Evolutionary conservation across 176 grass and related monocot genomes (phyloP), one percentile per base, ranked within the genome.

Genomic region (Raddia guianensis): DNA sequence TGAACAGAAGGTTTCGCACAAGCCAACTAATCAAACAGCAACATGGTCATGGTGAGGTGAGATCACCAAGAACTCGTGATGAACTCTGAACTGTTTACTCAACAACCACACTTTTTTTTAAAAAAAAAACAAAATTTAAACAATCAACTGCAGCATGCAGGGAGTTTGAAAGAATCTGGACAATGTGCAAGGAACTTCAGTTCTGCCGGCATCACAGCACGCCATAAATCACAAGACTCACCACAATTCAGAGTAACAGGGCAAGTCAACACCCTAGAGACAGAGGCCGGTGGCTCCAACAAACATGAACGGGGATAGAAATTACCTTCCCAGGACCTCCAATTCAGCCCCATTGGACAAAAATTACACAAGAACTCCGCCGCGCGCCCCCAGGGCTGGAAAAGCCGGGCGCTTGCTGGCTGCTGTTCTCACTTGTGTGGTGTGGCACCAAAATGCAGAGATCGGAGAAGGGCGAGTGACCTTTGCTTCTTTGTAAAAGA

Each of bases 381-480:
- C 9, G 58, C 45, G 7, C 37, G 20, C 40, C 34, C 9, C 46
- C 32, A 16, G 58, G 72, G 71, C 51, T 15, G 16, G 61, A 79
- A 72, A 67, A 79, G 62, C 10, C 55, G 21, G 69, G 72, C 8
- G 1, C 42, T 57, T 34, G 55, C 11, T 49, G 33, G 52, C 73
- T 48, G 46, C 65, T 42, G 73, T 60, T 66, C 59, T 58, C 49
- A 62, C 69, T 37, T 48, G 45, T 46, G 80, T n/a, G 80, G 67
- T 76, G 89, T 73, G 78, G 65, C 75, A 75, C 64, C 50, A 68
- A 54, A 91, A 88, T 77, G 83, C 35, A 19, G 82, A 68, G 61
- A 12, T 51, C 63, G 49, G 72, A 50, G 64, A 72, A 72, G 78
- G 63, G 86, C 58, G 40, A 70, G 74, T 79, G 65, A 78, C 66